Percentiles rank a stretch among this genome's conserved stretches.
phyloP scores from a whole-genome alignment of 2,329 filamentous ascomycete species.

The Botrytis pseudocinerea region DNA sequence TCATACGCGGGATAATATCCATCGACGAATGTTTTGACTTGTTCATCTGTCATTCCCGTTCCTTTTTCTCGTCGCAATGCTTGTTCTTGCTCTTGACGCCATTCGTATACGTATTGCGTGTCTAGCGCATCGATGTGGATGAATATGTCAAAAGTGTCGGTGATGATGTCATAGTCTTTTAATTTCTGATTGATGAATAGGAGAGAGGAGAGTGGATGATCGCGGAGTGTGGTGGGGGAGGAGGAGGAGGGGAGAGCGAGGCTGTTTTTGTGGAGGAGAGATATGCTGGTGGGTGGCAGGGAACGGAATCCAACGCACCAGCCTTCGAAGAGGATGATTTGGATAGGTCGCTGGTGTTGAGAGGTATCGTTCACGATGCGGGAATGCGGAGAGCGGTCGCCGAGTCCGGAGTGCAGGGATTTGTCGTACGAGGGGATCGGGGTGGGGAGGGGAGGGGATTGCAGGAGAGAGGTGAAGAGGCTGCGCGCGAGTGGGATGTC shows the following conservation, averaged over 20 bases:
- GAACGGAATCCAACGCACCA: constrained; percentile 72
- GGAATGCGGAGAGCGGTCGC: constrained; percentile 60
- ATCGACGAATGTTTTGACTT: constrained; percentile 66
- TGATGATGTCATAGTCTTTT: constrained; percentile 58
- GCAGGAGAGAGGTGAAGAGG: constrained; percentile 55
- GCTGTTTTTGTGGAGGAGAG: constrained; percentile 44
- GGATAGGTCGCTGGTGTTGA: constrained; percentile 34
- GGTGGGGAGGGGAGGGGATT: constrained; percentile 42
- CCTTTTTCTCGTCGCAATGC: constrained; percentile 57
- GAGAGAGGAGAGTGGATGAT: constrained; percentile 57
- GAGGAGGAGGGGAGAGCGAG: constrained; percentile 36
- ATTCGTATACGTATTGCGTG: constrained; percentile 63
- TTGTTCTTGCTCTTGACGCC: constrained; percentile 66
- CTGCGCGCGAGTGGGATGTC: constrained; percentile 57
- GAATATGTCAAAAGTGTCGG: constrained; percentile 60
- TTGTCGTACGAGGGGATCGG: constrained; percentile 69
- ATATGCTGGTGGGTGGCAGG: constrained; percentile 49
- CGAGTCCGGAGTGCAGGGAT: constrained; percentile 60
- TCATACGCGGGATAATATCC: constrained; percentile 58
- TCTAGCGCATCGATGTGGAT: constrained; percentile 66
- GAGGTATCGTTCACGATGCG: constrained; percentile 43
- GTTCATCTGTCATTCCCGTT: constrained; percentile 63
- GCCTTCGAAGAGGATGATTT: constrained; percentile 68
- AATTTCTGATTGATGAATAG: constrained; percentile 60
- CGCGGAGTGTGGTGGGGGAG: constrained; percentile 37